Base-by-base conservation (phyloP, 139 green algal species). In the Trebouxia sp. region DNA sequence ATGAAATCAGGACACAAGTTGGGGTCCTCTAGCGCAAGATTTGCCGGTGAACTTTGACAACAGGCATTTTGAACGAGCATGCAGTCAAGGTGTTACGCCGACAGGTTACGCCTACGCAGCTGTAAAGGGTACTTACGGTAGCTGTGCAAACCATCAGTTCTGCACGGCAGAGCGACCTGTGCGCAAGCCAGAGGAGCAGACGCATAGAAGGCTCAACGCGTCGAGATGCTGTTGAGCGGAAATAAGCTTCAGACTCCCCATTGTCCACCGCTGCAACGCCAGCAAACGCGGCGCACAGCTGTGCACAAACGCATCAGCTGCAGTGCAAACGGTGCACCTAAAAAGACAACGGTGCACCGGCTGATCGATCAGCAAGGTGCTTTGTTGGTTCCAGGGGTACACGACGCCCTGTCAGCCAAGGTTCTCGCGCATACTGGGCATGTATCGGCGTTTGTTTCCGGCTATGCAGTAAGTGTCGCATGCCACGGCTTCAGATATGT, bases 391-490 rank as follows among this genome's bases (percentile, higher is more conserved):
- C 90, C 91, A 56, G 90, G 90, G 80, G 79, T 53, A 30, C 96
- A 94, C 51, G 92, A 96, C 82, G 90, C 92, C 0, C 56, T 96
- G 5, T 91, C 84, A 0, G 92, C 86, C 15, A 91, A 86, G 47
- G 82, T 92, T 3, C 42, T 92, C 6, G 28, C 75, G 5, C 77
- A 85, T 35, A 41, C 83, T 7, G 91, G 92, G 12, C 88, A 93
- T 79, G 87, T 92, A 45, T 89, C 84, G 35, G 86, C 79, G 22
- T 89, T 87, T 26, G 82, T 90, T 10, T 89, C 85, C 20, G 86
- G 86, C 42, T 85, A 65, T 65, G 83, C 70, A 80, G 91, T 93
- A n/a, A 51, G 69, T 77, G 1, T 42, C 14, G 32, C 62, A 69
- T 20, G 35, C 37, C 14, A 24, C 62, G 43, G n/a, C n/a, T n/a